phyloP scores from a whole-genome alignment of 1,139 yeast genomes.

The Pichia sp. region DNA sequence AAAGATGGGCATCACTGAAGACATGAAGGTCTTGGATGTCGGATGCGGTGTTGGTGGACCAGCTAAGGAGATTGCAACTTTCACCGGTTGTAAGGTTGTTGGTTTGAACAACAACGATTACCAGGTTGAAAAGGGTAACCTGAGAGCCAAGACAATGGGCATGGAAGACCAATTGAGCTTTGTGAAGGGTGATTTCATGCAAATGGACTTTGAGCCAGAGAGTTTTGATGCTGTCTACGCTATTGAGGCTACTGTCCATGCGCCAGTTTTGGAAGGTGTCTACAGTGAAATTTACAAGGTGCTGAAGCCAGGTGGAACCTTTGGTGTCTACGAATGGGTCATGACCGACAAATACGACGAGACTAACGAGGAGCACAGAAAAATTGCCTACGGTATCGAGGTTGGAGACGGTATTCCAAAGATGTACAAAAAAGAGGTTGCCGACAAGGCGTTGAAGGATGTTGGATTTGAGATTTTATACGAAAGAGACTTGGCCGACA shows the following conservation, averaged over 20 bases:
- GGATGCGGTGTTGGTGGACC: constrained; percentile 99
- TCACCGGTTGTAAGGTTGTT: constrained; percentile 80
- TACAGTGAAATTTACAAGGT: constrained; percentile 93
- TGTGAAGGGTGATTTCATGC: constrained; percentile 98
- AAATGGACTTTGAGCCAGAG: constrained; percentile 90
- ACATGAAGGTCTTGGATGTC: constrained; percentile 89
- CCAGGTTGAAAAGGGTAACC: constrained; percentile 88
- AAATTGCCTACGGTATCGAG: constrained; percentile 94
- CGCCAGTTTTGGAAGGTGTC: constrained; percentile 95
- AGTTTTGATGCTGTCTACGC: constrained; percentile 96
- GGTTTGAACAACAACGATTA: constrained; percentile 97
- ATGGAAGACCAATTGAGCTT: constrained; percentile 72
- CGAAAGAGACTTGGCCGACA: constrained; percentile 78
- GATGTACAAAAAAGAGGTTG: constrained; percentile 84
- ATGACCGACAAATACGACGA: constrained; percentile 94
- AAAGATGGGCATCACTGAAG: constrained; percentile 73
- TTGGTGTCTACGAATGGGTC: constrained; percentile 99
- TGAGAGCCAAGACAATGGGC: constrained; percentile 64
- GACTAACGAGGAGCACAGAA: constrained; percentile 81
- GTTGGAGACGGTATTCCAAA: constrained; percentile 98
- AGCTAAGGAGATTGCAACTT: constrained; percentile 90
- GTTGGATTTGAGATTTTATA: constrained; percentile 84
- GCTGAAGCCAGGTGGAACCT: constrained; percentile 94
- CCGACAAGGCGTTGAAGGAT: constrained; percentile 74
- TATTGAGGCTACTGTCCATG: constrained; percentile 97